Evolutionary conservation across 2,329 filamentous ascomycete genomes (phyloP), one percentile per base, ranked within the genome.

Genomic region (Cryoendolithus antarcticus): DNA sequence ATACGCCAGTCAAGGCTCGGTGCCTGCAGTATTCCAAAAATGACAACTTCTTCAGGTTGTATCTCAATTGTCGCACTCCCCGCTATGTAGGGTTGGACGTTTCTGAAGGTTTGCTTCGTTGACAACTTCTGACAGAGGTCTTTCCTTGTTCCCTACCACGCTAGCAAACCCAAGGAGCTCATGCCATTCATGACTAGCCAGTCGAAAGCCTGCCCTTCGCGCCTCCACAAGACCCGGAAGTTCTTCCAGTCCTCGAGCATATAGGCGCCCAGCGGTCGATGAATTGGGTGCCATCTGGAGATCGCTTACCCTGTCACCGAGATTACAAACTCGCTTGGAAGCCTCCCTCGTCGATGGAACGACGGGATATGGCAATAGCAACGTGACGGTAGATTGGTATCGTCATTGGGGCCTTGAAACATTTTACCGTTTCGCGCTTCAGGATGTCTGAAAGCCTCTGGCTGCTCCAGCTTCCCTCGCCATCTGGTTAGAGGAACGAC

Each of bases 191-290:
- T 13, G 36, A 19, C 36, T 38, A 31, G 29, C 36, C 19, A 12
- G 13, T 1, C 39, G 34, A 32, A 35, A 44, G 30, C 19, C 36
- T 9, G 36, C 13, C 11, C 30, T 8, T 12, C 36, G 32, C 15
- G 36, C 36, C 15, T 32, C 36, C 9, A 38, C 36, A 33, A 32
- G 36, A 9, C 36, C 36, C 1, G 36, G 30, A 3, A 12, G 30
- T 31, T 32, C 36, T 11, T 38, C 36, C 6, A 38, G 30, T 28
- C 30, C 36, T 9, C 36, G 30, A 7, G 36, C 36, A 28, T 38
- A 38, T 7, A 33, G 30, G 9, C 30, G 11, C 3, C 30, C 36
- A 4, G 36, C 36, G 11, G 36, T 33, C 36, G 30, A 38, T 12
- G 36, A 38, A 3, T 15, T 33, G 6, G 32, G 36, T 9, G 36